These are phyloP conservation scores for Lachancea sp. DNA, from an alignment of 805 yeast genomes.

Conservation along the genomic window DNA sequence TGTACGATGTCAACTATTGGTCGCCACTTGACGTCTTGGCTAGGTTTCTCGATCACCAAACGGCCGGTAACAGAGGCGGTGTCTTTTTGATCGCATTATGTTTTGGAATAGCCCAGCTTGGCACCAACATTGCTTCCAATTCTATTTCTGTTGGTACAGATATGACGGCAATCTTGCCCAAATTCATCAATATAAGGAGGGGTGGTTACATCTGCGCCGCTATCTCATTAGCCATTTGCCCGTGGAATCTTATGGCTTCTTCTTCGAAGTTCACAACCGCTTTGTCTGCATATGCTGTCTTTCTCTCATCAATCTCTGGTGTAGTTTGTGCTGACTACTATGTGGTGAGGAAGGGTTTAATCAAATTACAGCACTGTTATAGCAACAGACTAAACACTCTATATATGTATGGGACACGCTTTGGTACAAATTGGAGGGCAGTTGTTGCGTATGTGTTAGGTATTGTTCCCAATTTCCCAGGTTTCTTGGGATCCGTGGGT, in stretches of 20 bases:
- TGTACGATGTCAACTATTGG: slow-evolving; percentile 41
- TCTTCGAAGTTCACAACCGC: slow-evolving; percentile 68
- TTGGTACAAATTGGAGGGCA: slow-evolving; percentile 76
- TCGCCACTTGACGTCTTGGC: slow-evolving; percentile 54
- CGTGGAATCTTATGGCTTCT: slow-evolving; percentile 65
- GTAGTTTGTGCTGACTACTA: slow-evolving; percentile 51
- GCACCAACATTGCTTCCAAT: slow-evolving; percentile 66
- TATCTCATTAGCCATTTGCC: slow-evolving; percentile 63
- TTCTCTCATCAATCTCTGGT: slow-evolving; percentile 75
- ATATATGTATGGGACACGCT: slow-evolving; percentile 46
- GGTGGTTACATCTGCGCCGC: slow-evolving; percentile 63
- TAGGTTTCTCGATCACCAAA: slow-evolving; percentile 34
- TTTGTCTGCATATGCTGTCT: slow-evolving; percentile 69
- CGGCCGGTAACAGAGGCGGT: slow-evolving; percentile 59
- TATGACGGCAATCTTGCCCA: slow-evolving; percentile 49
- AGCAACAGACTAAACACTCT: slow-evolving; percentile 34
- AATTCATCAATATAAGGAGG: slow-evolving; percentile 51
- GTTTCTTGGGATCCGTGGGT: slow-evolving; percentile 48
- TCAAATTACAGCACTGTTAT: slow-evolving; percentile 59
- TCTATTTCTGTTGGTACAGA: slow-evolving; percentile 58
- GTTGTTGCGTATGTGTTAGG: slow-evolving; percentile 51
- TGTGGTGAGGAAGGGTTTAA: slow-evolving; percentile 62
- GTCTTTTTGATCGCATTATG: slow-evolving; percentile 60
- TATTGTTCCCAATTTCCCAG: slow-evolving; percentile 36
- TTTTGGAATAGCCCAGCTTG: slow-evolving; percentile 67